phyloP scores from a whole-genome alignment of 164 flowering plant genomes.

The Protea cynaroides region DNA sequence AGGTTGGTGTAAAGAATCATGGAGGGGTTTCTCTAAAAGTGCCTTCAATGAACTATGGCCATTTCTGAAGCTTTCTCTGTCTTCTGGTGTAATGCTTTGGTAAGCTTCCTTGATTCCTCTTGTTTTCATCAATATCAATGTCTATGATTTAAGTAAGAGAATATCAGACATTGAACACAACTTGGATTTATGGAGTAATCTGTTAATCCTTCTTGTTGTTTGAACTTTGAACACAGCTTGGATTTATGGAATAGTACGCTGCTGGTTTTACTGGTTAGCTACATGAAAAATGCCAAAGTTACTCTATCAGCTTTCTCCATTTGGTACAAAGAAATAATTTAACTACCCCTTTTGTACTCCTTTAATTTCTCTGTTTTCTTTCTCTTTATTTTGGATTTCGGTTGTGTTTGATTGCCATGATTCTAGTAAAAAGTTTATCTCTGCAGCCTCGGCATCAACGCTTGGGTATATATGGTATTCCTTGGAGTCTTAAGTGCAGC shows the following conservation, averaged over 20 bases:
- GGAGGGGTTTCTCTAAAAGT: slow-evolving; percentile 30
- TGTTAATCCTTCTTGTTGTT: too few species aligned
- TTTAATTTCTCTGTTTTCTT: too few species aligned
- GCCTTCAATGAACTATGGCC: slow-evolving; percentile 21
- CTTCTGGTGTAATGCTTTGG: slow-evolving; percentile 27
- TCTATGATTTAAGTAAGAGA: too few species aligned
- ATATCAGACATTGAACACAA: too few species aligned
- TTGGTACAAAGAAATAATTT: slow-evolving; percentile 7
- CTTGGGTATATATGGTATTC: slow-evolving; percentile 22
- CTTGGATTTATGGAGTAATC: too few species aligned
- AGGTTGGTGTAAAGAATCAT: slow-evolving; percentile 33
- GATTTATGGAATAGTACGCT: slow-evolving; percentile 32
- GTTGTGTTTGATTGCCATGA: too few species aligned
- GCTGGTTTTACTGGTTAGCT: slow-evolving; percentile 30
- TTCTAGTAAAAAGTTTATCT: neutral
- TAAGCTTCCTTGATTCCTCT: too few species aligned
- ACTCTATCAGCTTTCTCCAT: slow-evolving; percentile 28
- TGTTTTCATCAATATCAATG: too few species aligned
- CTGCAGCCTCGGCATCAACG: slow-evolving; percentile 25
- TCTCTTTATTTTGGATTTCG: too few species aligned
- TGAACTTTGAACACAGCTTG: slow-evolving; percentile 19
- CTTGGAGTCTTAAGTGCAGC: slow-evolving; percentile 27
- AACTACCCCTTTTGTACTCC: too few species aligned
- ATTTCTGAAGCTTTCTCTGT: slow-evolving; percentile 22
- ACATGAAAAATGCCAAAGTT: slow-evolving; percentile 26